Evolutionary conservation across 495 filamentous ascomycete species (phyloP), one percentile per base, ranked within the genome.

Genomic region (Rhypophila decipiens): DNA sequence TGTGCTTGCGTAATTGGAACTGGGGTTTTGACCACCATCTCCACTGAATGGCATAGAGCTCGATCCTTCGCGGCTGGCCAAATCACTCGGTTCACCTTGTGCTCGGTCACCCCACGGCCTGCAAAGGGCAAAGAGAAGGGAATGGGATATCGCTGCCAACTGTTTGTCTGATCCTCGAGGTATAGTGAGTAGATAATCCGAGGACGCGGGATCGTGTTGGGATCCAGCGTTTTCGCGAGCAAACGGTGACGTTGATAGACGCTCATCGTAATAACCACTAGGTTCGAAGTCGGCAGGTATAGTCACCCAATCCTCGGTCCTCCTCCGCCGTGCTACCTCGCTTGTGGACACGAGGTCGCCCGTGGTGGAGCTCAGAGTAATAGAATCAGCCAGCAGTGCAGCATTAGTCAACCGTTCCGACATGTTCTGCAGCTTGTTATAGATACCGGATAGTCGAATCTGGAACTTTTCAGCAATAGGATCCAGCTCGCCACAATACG

Each of bases 401-500:
- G 27, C 5, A 4, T 13, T 27, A 5, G 31, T 19, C 2, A 7
- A 9, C 5, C 10, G 7, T 11, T 5, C 11, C 23, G 24, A 5
- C 17, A 24, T n/a, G 1, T 19, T 20, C 9, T 10, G 19, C 0
- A 61, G 46, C 9, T 39, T 53, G 15, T 39, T 31, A 48, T 50
- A 51, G 29, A 61, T 58, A 8, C 46, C 56, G 0, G 58, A 61
- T 2, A 61, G 52, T 1, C 46, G 34, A 15, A 50, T 45, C 24
- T 47, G 46, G 43, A 58, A 58, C 7, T 52, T 42, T 15, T 55
- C 39, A 12, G 58, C 58, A n/a, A 61, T 49, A 0, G 56, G 39
- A 35, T 61, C 58, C 13, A 51, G 42, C 2, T 33, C 39, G 5
- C 51, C 58, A 39, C 58, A 61, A 39, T 46, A 61, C 8, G 43